Base-by-base conservation (phyloP, 139 green algal genomes). In the Closterium sp. region DNA sequence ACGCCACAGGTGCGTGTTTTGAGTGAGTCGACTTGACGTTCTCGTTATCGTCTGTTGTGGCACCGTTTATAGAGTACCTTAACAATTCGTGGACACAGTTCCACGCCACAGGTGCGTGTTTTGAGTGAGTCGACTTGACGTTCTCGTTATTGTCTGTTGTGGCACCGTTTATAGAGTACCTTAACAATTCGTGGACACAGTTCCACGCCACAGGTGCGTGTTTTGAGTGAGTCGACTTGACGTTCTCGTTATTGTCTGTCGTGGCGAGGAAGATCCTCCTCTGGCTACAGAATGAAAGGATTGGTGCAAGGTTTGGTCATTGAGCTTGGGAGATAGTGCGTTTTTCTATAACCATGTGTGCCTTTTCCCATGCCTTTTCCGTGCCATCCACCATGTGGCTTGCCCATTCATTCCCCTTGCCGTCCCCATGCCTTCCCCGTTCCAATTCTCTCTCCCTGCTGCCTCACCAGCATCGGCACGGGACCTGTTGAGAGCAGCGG, bases 51-150 rank as follows among this genome's bases (percentile, higher is more conserved):
- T 50, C 38, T 50, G 38, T 50, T 9, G 0, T 93, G 88, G 11
- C 70, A 19, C 89, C 94, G 22, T 79, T 96, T 13, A 34, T 96
- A 11, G 90, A 94, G 31, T 96, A 89, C 34, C 85, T 96, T 21
- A 96, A 96, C 91, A 30, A 85, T 5, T 89, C 91, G 22, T 96
- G 94, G 93, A 96, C 94, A 9, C 91, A 91, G 9, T 95, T 91
- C 84, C 93, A 96, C 70, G 94, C 94, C 19, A 93, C 91, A 42
- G 30, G 87, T 88, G n/a, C 62, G 62, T 27, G 9, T 22, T 50
- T 50, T 50, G 38, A 50, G 38, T 50, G 38, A 50, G 38, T 50
- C 38, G 0, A 50, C 38, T 45, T 9, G 13, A 50, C 0, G 13
- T 50, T 50, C 4, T 2, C 4, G 38, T 50, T 50, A 7, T 50